A percentile compares a stretch with the other conserved stretches of the same genome.
These are phyloP conservation scores for Kodamaea alishanica DNA, from an alignment of 1,139 yeast genomes.

Conservation along the genomic window DNA sequence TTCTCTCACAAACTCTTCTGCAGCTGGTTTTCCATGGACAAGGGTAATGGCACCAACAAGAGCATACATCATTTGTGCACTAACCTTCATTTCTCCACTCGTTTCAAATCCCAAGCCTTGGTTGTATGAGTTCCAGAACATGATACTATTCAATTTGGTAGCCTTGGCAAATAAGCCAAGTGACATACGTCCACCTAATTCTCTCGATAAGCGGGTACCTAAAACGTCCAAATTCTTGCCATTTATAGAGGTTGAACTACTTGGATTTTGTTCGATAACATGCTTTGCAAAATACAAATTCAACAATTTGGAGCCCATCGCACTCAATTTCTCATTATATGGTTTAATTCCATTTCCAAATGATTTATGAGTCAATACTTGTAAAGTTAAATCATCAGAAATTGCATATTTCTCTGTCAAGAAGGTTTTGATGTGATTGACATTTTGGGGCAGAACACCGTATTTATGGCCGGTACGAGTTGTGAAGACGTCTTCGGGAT, in stretches of 20 bases:
- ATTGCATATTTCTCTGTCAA: constrained; percentile 41
- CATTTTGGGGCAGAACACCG: constrained; percentile 48
- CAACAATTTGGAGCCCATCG: constrained; percentile 73
- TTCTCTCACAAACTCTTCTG: constrained; percentile 54
- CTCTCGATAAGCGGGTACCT: constrained; percentile 54
- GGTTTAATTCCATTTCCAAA: constrained; percentile 90
- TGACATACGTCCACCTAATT: constrained; percentile 47
- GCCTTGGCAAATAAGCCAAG: constrained; percentile 52
- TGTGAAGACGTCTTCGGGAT: constrained; percentile 62
- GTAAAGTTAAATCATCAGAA: constrained; percentile 59
- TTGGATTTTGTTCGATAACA: constrained; percentile 36
- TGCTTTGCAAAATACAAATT: constrained; percentile 56
- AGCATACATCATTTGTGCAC: constrained; percentile 69
- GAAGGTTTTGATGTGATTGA: constrained; percentile 46
- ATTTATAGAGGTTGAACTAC: constrained; percentile 42
- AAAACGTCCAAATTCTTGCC: constrained; percentile 61
- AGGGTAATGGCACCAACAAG: constrained; percentile 76
- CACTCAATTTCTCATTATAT: constrained; percentile 77
- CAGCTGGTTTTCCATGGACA: constrained; percentile 59
- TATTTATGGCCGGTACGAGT: constrained; percentile 59
- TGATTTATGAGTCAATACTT: constrained; percentile 86
- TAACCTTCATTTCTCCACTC: constrained; percentile 56
- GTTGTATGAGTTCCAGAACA: constrained; percentile 73
- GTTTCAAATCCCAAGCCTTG: constrained; percentile 49
- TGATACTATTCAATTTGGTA: constrained; percentile 46